phyloP scores from a whole-genome alignment of 1,284 basidiomycete genomes.

The Ustilago trichophora region DNA sequence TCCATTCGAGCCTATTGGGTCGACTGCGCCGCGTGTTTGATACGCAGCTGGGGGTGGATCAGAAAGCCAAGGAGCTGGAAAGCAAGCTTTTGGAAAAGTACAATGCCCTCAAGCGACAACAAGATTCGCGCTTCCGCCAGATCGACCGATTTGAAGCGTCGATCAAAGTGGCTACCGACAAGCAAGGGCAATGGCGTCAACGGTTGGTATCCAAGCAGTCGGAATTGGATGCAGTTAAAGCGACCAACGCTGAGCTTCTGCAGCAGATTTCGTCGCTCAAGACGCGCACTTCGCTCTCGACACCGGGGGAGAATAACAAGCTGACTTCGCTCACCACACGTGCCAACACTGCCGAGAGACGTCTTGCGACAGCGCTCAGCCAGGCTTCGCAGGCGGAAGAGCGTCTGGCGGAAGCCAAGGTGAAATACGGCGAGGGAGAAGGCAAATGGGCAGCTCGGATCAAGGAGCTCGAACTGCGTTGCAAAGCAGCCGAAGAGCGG shows the following conservation, averaged over 20 bases:
- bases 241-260: conserved; percentile 79
- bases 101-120: conserved; percentile 81
- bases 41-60: conserved; percentile 86
- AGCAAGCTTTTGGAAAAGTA: conserved; percentile 75
- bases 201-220: conserved; percentile 84
- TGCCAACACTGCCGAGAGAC: conserved; percentile 72
- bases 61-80: conserved; percentile 83
- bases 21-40: conserved; percentile 83
- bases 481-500: conserved; percentile 88
- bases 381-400: conserved; percentile 84
- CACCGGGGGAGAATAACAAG: conserved; percentile 50
- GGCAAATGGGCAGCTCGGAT: conserved; percentile 61
- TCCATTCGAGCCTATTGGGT: conserved; percentile 92
- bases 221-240: conserved; percentile 75
- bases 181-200: conserved; percentile 84
- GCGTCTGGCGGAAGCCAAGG: conserved; percentile 83
- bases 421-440: conserved; percentile 53
- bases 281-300: conserved; percentile 66
- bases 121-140: conserved; percentile 88
- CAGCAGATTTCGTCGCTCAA: conserved; percentile 77
- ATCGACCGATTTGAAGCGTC: conserved; percentile 91
- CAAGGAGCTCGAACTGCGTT: conserved; percentile 79
- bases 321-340: conserved; percentile 48
- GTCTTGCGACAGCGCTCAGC: conserved; percentile 80
- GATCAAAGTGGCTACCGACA: conserved; percentile 83